Conservation (phyloP, 352 stramenopile species). For the Phytophthora pini region DNA sequence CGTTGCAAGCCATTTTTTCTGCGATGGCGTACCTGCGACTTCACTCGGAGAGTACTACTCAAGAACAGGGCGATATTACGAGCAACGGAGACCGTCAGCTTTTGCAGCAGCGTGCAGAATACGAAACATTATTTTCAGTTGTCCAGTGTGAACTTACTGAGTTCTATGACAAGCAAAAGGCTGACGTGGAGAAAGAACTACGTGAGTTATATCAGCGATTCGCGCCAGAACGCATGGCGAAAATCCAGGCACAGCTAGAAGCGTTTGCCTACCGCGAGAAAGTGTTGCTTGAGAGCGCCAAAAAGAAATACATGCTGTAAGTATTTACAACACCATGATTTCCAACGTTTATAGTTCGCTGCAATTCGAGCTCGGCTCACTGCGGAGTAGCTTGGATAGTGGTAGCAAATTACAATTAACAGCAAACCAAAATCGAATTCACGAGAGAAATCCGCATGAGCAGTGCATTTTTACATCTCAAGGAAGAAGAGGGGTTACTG, state of each 20-base stretch:
- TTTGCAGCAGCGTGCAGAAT: slow-evolving; percentile 28
- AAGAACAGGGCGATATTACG: slow-evolving; percentile 1
- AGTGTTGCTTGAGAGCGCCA: slow-evolving; percentile 44
- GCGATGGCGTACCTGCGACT: slow-evolving; percentile 41
- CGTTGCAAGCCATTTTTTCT: slow-evolving; percentile 47
- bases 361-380: no score
- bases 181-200: slow-evolving; percentile 34
- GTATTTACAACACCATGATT: not conserved
- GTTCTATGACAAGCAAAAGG: slow-evolving; percentile 41
- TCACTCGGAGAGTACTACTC: slow-evolving; percentile 11
- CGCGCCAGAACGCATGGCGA: slow-evolving; percentile 60
- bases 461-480: not conserved
- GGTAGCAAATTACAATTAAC: no score
- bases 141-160: slow-evolving; percentile 31
- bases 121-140: slow-evolving; percentile 40
- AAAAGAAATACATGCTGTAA: slow-evolving; percentile 56
- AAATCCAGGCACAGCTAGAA: slow-evolving; percentile 56
- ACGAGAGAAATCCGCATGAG: no score
- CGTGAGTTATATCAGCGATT: slow-evolving; percentile 47
- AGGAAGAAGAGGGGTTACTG: slow-evolving; percentile 19
- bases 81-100: slow-evolving; percentile 8
- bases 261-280: slow-evolving; percentile 60
- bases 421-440: no score
- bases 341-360: no score
- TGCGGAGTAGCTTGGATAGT: no score